Conservation (phyloP, 2,329 filamentous ascomycete genomes). For the Aspergillus sp. region DNA sequence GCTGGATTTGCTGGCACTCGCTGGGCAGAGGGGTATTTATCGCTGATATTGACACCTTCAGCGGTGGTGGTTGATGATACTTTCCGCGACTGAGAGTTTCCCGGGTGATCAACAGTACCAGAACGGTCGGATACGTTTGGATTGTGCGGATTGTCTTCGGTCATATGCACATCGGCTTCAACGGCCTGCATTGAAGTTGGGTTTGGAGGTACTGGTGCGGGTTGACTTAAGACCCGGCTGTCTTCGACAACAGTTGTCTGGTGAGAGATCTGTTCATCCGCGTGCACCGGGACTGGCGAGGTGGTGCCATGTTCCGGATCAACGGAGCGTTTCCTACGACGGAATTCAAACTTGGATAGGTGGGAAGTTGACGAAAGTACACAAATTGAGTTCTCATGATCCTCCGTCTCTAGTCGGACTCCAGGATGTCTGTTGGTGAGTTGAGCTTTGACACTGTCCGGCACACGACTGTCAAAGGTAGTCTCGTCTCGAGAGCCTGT, state of each 20-base stretch:
- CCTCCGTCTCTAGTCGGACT: constrained; percentile 1
- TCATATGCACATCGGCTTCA: not conserved
- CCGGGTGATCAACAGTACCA: constrained; percentile 19
- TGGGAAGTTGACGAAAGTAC: constrained; percentile 41
- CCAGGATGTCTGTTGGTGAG: not conserved
- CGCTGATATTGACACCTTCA: constrained; percentile 27
- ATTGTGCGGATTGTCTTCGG: not conserved
- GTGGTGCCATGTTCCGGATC: constrained; percentile 14
- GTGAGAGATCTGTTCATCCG: not conserved
- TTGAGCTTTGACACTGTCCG: not conserved
- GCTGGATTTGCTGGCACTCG: constrained; percentile 30
- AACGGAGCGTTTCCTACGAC: constrained; percentile 22
- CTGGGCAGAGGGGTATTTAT: constrained; percentile 43
- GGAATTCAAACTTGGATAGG: constrained; percentile 44
- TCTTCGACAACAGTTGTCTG: not conserved
- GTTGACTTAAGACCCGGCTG: not conserved
- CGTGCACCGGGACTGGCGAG: not conserved
- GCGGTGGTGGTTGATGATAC: constrained; percentile 9
- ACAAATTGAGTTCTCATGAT: constrained; percentile 28
- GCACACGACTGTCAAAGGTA: not conserved
- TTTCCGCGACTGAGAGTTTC: constrained; percentile 12
- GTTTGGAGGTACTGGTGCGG: not conserved
- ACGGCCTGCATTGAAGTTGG: not conserved
- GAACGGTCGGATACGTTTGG: constrained; percentile 17
- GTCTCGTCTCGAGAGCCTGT: not conserved